Evolutionary conservation across 768 basidiomycete genomes (phyloP).

Genomic region (Jaapia argillacea): DNA sequence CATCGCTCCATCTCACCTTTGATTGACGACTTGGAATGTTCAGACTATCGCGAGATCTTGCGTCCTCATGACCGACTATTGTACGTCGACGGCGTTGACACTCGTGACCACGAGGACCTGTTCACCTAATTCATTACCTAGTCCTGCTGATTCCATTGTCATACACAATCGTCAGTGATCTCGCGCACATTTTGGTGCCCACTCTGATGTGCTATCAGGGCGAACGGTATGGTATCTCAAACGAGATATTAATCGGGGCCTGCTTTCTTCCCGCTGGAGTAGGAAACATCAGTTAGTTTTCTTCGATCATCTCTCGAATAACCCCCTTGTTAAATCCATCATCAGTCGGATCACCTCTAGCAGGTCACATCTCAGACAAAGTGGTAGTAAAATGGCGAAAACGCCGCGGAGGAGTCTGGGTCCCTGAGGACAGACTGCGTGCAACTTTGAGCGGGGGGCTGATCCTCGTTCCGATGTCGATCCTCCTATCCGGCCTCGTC

Average conservation of each 20-base stretch:
- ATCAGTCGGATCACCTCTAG: slow-evolving; percentile 49
- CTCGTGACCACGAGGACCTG: too few relatives aligned
- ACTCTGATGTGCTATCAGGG: too few relatives aligned
- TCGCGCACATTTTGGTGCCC: too few relatives aligned
- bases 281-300: slow-evolving; percentile 43
- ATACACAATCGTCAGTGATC: slow-evolving; percentile 57
- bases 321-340: too few relatives aligned
- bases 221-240: slow-evolving; percentile 40
- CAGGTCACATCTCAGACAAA: slow-evolving; percentile 49
- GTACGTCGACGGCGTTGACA: slow-evolving; percentile 20
- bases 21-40: slow-evolving; percentile 2
- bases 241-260: slow-evolving; percentile 46
- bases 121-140: too few relatives aligned
- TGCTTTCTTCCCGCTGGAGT: slow-evolving; percentile 52
- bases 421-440: slow-evolving; percentile 60
- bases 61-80: slow-evolving; percentile 17
- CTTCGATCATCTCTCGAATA: not conserved
- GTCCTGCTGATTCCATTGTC: slow-evolving; percentile 49
- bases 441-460: slow-evolving; percentile 36
- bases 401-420: slow-evolving; percentile 44
- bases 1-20: not conserved
- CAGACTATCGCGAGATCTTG: slow-evolving; percentile 31
- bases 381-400: slow-evolving; percentile 37
- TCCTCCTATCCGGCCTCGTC: slow-evolving; percentile 38
- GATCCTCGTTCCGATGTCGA: slow-evolving; percentile 41